Evolutionary conservation across 768 basidiomycete species (phyloP).

Genomic region (Serendipita sp.): DNA sequence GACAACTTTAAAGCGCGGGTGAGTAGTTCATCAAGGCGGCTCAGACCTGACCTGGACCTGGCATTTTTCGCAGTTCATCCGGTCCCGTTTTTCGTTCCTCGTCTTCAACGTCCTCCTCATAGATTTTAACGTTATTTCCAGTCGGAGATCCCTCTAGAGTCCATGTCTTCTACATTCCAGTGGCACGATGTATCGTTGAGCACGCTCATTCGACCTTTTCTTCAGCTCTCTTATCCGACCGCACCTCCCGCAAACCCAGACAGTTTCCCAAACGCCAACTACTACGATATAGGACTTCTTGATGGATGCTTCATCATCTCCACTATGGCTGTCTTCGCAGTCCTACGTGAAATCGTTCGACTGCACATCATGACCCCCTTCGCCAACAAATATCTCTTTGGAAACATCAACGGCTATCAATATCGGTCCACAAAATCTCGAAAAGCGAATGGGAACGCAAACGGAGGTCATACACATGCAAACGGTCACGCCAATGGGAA

Average conservation of each 20-base stretch:
- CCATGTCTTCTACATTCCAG: too few relatives aligned
- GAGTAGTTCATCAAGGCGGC: too few relatives aligned
- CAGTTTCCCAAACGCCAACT: conserved; percentile 52
- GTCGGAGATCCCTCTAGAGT: background rate
- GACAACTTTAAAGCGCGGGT: too few relatives aligned
- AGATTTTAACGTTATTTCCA: background rate
- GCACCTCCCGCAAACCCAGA: conserved; percentile 40
- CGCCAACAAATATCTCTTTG: conserved; percentile 24
- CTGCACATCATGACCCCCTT: conserved; percentile 65
- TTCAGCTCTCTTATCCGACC: conserved; percentile 57
- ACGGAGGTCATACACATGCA: conserved; percentile 16
- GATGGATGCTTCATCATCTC: conserved; percentile 70
- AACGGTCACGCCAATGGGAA: conserved; percentile 5
- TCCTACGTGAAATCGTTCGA: conserved; percentile 65
- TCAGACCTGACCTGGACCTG: too few relatives aligned
- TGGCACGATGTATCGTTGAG: background rate
- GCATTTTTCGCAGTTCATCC: too few relatives aligned
- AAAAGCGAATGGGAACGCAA: conserved; percentile 16
- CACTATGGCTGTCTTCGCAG: conserved; percentile 77
- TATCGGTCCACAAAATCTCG: background rate
- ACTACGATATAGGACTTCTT: conserved; percentile 56
- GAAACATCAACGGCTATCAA: background rate
- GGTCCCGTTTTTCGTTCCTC: too few relatives aligned
- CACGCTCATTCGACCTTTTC: conserved; percentile 33
- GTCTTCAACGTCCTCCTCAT: background rate